Conservation (phyloP, 2,329 filamentous ascomycete genomes). For the Venturia asperata region DNA sequence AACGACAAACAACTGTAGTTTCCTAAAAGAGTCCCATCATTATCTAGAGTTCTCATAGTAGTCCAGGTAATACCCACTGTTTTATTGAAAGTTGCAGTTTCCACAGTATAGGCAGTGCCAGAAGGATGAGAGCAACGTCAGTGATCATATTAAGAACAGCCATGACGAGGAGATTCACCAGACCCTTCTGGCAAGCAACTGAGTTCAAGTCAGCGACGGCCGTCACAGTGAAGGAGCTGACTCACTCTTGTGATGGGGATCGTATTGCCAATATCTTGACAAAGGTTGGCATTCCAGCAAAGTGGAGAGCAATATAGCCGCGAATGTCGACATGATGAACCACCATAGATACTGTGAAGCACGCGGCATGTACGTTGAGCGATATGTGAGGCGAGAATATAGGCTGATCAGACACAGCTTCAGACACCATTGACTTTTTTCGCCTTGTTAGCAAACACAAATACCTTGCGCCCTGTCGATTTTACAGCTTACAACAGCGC, state of each 20-base stretch:
- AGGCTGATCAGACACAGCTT: constrained; percentile 5
- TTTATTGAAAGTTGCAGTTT: not conserved
- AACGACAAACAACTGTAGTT: not conserved
- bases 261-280: not conserved
- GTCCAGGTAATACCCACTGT: not conserved
- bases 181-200: not conserved
- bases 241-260: not conserved
- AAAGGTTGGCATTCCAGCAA: constrained; percentile 9
- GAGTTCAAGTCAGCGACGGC: not conserved
- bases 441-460: not conserved
- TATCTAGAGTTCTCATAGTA: not conserved
- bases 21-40: not conserved
- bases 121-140: not conserved
- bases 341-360: not conserved
- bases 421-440: not conserved
- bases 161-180: not conserved
- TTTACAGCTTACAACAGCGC: not conserved
- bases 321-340: not conserved
- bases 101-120: constrained; percentile 4
- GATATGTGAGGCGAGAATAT: not conserved
- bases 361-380: not conserved
- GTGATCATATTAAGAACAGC: constrained; percentile 3
- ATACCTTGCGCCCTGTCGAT: not conserved
- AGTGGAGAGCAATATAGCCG: not conserved
- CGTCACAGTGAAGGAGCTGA: not conserved